Conservation (phyloP, 1,284 basidiomycete species). For the Cryptococcus sp. region DNA sequence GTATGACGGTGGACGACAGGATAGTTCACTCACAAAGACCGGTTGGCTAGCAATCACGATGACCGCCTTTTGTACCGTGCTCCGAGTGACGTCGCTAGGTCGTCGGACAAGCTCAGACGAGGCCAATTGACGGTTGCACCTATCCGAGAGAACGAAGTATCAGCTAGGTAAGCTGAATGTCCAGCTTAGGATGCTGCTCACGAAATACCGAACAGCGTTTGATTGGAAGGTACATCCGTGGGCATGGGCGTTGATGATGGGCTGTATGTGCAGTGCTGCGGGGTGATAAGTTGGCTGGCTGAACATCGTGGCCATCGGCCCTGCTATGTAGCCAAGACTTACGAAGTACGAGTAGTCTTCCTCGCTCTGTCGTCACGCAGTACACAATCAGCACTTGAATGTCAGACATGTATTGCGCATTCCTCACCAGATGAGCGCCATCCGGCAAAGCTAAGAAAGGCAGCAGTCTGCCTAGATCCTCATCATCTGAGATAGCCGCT, state of each 20-base stretch:
- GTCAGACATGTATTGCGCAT: not conserved
- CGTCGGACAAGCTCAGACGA: conserved; percentile 78
- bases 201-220: conserved; percentile 92
- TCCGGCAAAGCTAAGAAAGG: conserved; percentile 98
- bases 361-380: conserved; percentile 61
- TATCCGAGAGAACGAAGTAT: conserved; percentile 46
- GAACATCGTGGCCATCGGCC: not conserved
- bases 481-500: conserved; percentile 73
- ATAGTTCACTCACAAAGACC: conserved; percentile 63
- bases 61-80: conserved; percentile 96
- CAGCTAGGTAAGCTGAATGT: conserved; percentile 14
- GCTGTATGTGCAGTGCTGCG: conserved; percentile 63
- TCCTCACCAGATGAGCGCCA: conserved; percentile 83
- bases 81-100: conserved; percentile 85
- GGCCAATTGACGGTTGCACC: conserved; percentile 94
- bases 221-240: conserved; percentile 45
- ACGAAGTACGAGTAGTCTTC: conserved; percentile 97
- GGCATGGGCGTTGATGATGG: conserved; percentile 26
- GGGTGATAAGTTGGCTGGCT: conserved; percentile 41
- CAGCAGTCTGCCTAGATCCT: conserved; percentile 76
- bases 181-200: conserved; percentile 55
- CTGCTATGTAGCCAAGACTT: conserved; percentile 58
- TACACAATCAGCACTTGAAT: not conserved
- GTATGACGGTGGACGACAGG: not conserved
- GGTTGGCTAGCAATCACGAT: conserved; percentile 90